A percentile compares a stretch with the other conserved stretches of the same genome.
phyloP scores from a whole-genome alignment of 352 stramenopile species.

The Globisporangium rhizosaccharum region DNA sequence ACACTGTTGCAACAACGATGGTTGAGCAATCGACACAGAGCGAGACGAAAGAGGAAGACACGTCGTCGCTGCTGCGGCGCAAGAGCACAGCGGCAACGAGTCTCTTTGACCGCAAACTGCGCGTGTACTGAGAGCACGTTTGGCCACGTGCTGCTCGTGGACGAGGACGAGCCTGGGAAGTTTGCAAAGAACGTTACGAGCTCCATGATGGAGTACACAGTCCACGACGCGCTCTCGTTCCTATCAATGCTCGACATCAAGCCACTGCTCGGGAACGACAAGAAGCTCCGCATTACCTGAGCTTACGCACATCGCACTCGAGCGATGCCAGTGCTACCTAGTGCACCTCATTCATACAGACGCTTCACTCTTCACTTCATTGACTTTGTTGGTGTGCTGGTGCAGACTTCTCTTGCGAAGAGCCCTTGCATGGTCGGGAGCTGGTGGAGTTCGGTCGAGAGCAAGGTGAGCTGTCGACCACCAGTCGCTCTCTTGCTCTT shows the following conservation, averaged over 20 bases:
- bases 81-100: constrained; percentile 18
- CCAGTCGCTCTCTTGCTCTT: too few species aligned
- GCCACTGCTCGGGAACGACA: constrained; percentile 37
- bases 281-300: constrained; percentile 23
- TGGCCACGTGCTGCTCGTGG: constrained; percentile 33
- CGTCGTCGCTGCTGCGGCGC: too few species aligned
- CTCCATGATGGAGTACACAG: constrained; percentile 25
- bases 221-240: constrained; percentile 37
- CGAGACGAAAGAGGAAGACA: too few species aligned
- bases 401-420: too few species aligned
- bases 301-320: background rate
- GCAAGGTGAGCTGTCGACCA: too few species aligned
- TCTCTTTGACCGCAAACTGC: constrained; percentile 42
- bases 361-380: too few species aligned
- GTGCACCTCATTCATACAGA: too few species aligned
- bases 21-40: background rate
- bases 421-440: too few species aligned
- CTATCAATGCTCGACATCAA: constrained; percentile 54
- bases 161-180: constrained; percentile 21
- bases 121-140: constrained; percentile 29
- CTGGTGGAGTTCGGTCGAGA: too few species aligned
- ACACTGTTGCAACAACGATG: background rate
- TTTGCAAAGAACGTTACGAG: constrained; percentile 19
- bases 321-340: too few species aligned
- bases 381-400: too few species aligned